A percentile compares a stretch with the other conserved stretches of the same genome.
Conservation (phyloP, 768 basidiomycete species). For the Amanita fuliginea region DNA sequence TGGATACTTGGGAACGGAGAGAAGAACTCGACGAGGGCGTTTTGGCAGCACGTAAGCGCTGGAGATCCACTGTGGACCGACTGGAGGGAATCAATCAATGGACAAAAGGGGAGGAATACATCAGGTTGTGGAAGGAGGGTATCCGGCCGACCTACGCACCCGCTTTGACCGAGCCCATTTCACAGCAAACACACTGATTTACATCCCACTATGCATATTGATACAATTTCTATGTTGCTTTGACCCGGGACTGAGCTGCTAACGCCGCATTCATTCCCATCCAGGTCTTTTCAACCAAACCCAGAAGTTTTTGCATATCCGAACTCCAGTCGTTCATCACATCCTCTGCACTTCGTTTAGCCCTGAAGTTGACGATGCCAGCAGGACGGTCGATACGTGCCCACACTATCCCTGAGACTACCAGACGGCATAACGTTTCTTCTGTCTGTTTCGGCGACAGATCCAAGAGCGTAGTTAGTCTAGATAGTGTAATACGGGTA, state of each 20-base stretch:
- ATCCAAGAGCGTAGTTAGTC: conserved; percentile 82
- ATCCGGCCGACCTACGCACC: conserved; percentile 57
- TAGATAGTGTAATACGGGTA: conserved; percentile 77
- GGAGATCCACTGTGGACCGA: conserved; percentile 56
- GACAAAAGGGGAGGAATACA: conserved; percentile 68
- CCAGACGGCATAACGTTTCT: conserved; percentile 78
- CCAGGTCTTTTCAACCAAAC: conserved; percentile 97
- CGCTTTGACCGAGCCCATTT: conserved; percentile 31
- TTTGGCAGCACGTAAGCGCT: conserved; percentile 59
- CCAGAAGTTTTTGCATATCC: conserved; percentile 87
- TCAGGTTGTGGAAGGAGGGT: conserved; percentile 62
- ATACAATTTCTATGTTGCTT: conserved; percentile 16
- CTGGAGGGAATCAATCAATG: conserved; percentile 38
- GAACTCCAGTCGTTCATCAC: conserved; percentile 98
- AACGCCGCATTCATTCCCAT: conserved; percentile 90
- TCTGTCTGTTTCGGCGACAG: conserved; percentile 76
- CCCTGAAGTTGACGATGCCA: conserved; percentile 81
- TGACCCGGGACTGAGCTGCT: conserved; percentile 64
- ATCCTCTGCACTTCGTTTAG: conserved; percentile 76
- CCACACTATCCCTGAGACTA: conserved; percentile 87
- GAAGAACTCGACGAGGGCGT: conserved; percentile 49
- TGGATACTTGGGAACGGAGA: conserved; percentile 48
- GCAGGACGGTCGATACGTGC: conserved; percentile 89
- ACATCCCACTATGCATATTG: not conserved
- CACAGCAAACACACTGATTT: conserved; percentile 1